Evolutionary conservation across 2,329 filamentous ascomycete species (phyloP), one percentile per base, ranked within the genome.

Genomic region (Aspergillus tanneri): DNA sequence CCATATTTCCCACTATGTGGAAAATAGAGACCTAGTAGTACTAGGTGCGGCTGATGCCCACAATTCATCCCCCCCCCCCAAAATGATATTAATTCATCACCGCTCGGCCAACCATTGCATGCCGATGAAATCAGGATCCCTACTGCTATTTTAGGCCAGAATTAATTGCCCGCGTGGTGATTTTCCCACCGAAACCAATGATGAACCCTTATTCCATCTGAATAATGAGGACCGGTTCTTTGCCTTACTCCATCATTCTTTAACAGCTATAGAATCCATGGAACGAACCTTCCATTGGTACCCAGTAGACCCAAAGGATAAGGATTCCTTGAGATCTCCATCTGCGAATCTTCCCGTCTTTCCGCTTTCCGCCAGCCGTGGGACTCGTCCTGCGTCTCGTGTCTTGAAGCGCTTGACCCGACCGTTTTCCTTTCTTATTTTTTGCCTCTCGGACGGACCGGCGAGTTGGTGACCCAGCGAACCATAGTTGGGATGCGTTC

Each of bases 381-480:
- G 54, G 35, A 43, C 53, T 50, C 40, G 39, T 51, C 53, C 49
- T 57, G 52, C 49, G 42, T 53, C 49, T 56, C 47, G 49, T 59
- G 50, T 57, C 45, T 49, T 55, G 51, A 50, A 49, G 47, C 48
- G 47, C 47, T 57, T 54, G 50, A 53, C 50, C 53, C 56, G 54
- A 53, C 50, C 48, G 49, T 55, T 56, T 55, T 51, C 28, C 14
- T 37, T 39, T 23, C 34, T 27, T 35, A 44, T 47, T 44, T 48
- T 53, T 57, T 56, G 49, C 53, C 51, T 58, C 54, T 48, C 58
- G 56, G 52, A 53, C 56, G 53, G 58, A 59, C 53, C 56, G 53
- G 39, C 51, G 49, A 56, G 53, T 52, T 52, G 51, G 52, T 45
- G 43, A 53, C 53, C 57, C 56, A 60, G 42, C 51, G 46, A 55